Base-by-base conservation (phyloP, 768 basidiomycete species). In the Kwoniella pini region DNA sequence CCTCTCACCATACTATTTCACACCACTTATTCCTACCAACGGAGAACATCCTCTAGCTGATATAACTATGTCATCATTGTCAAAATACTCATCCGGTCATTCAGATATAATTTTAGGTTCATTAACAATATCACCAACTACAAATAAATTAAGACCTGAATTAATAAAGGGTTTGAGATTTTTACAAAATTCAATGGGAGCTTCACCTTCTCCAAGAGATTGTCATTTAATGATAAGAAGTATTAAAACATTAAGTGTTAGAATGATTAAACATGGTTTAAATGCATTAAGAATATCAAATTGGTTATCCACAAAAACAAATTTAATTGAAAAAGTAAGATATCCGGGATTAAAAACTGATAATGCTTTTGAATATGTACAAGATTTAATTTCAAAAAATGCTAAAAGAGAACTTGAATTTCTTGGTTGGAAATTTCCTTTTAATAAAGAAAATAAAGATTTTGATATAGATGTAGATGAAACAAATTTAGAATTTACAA, bases 61-160 rank as follows among this genome's bases (percentile, higher is more conserved):
- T 75, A 81, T 96, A 66, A 89, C 91, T 67, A 63, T 91, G 4
- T 91, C 96, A 22, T 72, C 70, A 4, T 60, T 77, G 12, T 65
- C 72, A 88, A 96, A 98, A 79, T 96, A 95, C 81, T 82, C 95
- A 72, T 90, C 91, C 74, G 95, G 95, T 0, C 94, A 96, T 80
- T 89, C 89, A 0, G 94, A 98, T 75, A 90, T 95, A 74, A 82
- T 96, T 70, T 90, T 93, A 84, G 94, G 94, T 42, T 86, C 87
- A 0, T 78, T 88, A 55, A 85, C 93, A 0, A 48, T 72, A 17
- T 72, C 73, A 1, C 56, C 59, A 0, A 42, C 33, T 0, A 62
- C 80, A 3, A 31, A 31, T 15, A 55, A 55, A 15, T 27, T 51
- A 1, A 56, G 66, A n/a, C 75, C 78, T 0, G 79, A 89, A 54